Evolutionary conservation across 2,329 filamentous ascomycete species (phyloP).

Genomic region (Ophiostoma tasmaniense): DNA sequence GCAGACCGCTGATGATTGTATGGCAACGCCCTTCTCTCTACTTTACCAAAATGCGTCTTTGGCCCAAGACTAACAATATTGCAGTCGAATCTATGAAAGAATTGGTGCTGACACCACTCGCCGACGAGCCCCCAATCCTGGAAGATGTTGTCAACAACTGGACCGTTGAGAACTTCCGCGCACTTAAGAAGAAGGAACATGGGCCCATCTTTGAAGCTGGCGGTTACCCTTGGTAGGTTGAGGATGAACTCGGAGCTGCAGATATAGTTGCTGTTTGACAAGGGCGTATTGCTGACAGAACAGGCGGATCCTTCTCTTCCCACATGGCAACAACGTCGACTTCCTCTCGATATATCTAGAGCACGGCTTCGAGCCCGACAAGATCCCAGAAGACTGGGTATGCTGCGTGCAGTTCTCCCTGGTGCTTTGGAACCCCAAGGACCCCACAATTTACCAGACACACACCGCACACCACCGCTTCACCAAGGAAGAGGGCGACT

Average conservation of each 20-base stretch:
- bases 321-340: constrained; percentile 88
- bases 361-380: constrained; percentile 71
- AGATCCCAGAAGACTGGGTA: constrained; percentile 86
- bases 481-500: constrained; percentile 91
- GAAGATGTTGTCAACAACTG: constrained; percentile 73
- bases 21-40: constrained; percentile 23
- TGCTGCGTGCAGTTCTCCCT: constrained; percentile 93
- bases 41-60: neutral
- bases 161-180: constrained; percentile 78
- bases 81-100: constrained; percentile 79
- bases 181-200: constrained; percentile 69
- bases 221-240: constrained; percentile 71
- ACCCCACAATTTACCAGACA: constrained; percentile 76
- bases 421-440: constrained; percentile 88
- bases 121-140: constrained; percentile 69
- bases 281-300: neutral
- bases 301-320: constrained; percentile 92
- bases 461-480: constrained; percentile 89
- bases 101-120: constrained; percentile 61
- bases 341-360: constrained; percentile 93
- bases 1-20: constrained; percentile 46
- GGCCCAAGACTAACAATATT: constrained; percentile 24
- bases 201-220: constrained; percentile 81
- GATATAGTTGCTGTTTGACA: neutral
- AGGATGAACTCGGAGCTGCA: neutral